These are phyloP conservation scores for Haberlea rhodopensis DNA, from an alignment of 257 asterid genomes.

Conservation along the genomic window DNA sequence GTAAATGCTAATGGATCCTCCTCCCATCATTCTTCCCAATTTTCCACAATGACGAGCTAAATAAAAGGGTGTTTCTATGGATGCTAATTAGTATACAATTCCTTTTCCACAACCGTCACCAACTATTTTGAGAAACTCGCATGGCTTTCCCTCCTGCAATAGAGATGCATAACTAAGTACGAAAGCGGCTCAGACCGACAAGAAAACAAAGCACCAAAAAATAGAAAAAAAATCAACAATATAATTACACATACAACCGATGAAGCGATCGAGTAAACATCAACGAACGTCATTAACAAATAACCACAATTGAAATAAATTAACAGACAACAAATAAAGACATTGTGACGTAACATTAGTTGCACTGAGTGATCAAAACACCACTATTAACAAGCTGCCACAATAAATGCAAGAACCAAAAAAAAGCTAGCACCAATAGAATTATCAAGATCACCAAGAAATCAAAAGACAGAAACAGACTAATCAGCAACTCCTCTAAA, in stretches of 20 bases:
- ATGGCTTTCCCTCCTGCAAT: slow-evolving; percentile 51
- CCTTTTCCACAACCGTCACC: no score
- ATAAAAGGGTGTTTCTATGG: slow-evolving; percentile 15
- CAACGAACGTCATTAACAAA: no score
- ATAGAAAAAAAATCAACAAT: background rate
- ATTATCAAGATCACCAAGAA: slow-evolving; percentile 6
- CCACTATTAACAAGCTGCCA: background rate
- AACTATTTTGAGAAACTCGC: slow-evolving; percentile 36
- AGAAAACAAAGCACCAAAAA: slow-evolving; percentile 6
- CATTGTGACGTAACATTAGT: no score
- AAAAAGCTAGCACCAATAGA: background rate
- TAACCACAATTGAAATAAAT: no score
- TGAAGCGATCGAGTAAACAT: no score
- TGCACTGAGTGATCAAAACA: background rate
- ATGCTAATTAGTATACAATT: slow-evolving; percentile 26
- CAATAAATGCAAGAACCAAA: slow-evolving; percentile 2
- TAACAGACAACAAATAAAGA: no score
- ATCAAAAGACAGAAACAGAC: background rate
- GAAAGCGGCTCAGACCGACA: slow-evolving; percentile 9
- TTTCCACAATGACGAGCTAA: slow-evolving; percentile 32
- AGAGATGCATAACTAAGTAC: slow-evolving; percentile 20
- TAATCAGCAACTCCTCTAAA: background rate
- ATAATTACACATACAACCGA: slow-evolving; percentile 3
- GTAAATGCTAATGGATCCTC: slow-evolving; percentile 39
- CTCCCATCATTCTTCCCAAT: slow-evolving; percentile 42